Evolutionary conservation across 202 grass and related monocot species (phyloP).

Genomic region (Zizania palustris): DNA sequence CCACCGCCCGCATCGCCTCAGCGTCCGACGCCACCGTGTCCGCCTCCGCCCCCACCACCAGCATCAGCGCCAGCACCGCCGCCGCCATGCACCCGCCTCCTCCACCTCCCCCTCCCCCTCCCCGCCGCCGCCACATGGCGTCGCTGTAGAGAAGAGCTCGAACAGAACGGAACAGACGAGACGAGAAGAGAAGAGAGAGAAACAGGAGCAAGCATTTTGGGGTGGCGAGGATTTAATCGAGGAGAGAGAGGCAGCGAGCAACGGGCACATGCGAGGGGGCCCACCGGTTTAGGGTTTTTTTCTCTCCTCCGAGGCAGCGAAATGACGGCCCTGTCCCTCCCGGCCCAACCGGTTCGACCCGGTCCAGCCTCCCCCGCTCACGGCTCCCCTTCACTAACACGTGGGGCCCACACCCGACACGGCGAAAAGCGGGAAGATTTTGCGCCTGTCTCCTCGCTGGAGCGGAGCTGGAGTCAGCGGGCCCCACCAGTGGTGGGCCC

Average conservation of each 20-base stretch:
- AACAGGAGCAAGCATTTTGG: constrained; percentile 9
- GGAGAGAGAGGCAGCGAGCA: constrained; percentile 27
- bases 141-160: not conserved
- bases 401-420: no score
- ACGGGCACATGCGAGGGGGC: constrained; percentile 64
- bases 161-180: no score
- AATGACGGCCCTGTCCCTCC: constrained; percentile 30
- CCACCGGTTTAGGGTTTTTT: constrained; percentile 46
- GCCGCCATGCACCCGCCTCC: not conserved
- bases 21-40: constrained; percentile 44
- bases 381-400: no score
- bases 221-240: not conserved
- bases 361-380: no score
- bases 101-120: constrained; percentile 26
- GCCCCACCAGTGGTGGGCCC: no score
- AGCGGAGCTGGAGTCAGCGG: no score
- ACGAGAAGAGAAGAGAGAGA: not conserved
- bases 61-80: not conserved
- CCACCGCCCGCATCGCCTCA: constrained; percentile 62
- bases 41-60: constrained; percentile 3
- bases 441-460: no score
- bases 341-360: not conserved
- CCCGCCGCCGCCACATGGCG: constrained; percentile 37
- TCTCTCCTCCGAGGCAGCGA: not conserved
- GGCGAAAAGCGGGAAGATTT: no score